phyloP scores from a whole-genome alignment of 2,329 filamentous ascomycete species.

The Plectosphaerella sp. region DNA sequence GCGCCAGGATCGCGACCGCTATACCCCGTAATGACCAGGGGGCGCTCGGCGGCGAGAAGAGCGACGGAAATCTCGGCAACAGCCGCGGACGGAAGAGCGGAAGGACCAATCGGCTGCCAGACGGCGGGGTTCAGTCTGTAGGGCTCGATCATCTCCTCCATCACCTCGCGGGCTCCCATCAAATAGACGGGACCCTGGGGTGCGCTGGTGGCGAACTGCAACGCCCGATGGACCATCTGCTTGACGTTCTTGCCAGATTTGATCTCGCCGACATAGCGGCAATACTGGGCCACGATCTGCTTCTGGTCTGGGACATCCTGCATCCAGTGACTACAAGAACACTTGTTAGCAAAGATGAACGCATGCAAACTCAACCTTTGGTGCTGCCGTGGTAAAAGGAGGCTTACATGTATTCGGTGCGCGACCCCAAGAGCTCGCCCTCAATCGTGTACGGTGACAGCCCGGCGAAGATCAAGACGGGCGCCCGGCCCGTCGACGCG shows the following conservation, averaged over 20 bases:
- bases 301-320: constrained; percentile 81
- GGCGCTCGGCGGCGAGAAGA: constrained; percentile 58
- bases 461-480: constrained; percentile 74
- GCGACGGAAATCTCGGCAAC: constrained; percentile 56
- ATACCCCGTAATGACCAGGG: constrained; percentile 68
- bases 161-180: constrained; percentile 71
- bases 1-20: constrained; percentile 62
- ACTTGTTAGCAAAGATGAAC: not conserved
- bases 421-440: constrained; percentile 70
- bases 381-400: not conserved
- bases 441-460: constrained; percentile 73
- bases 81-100: constrained; percentile 48
- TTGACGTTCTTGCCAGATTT: constrained; percentile 83
- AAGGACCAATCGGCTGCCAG: constrained; percentile 67
- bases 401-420: constrained; percentile 68
- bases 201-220: constrained; percentile 75
- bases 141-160: constrained; percentile 77
- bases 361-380: no score
- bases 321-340: constrained; percentile 59
- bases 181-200: constrained; percentile 80
- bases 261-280: constrained; percentile 76
- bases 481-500: constrained; percentile 67
- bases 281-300: constrained; percentile 78
- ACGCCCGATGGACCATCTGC: constrained; percentile 80
- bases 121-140: constrained; percentile 63